Evolutionary conservation across 768 basidiomycete species (phyloP).

Genomic region (Mycena galericulata): DNA sequence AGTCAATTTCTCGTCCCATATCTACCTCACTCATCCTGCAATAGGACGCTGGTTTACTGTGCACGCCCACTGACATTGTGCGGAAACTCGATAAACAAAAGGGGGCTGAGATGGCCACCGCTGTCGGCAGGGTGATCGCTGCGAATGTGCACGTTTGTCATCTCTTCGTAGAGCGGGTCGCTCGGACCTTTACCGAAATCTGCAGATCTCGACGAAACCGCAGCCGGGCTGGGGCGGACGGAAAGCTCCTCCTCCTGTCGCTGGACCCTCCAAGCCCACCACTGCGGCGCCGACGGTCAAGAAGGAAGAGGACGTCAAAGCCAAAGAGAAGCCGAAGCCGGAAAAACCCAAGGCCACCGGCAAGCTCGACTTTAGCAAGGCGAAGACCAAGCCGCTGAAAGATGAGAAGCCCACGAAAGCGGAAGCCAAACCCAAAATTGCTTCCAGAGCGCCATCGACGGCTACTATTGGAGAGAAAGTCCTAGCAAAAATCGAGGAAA

Average conservation of each 20-base stretch:
- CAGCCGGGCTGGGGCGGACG: slow-evolving; percentile 28
- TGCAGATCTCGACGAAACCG: slow-evolving; percentile 14
- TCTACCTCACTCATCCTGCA: slow-evolving; percentile 2
- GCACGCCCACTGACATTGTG: slow-evolving; percentile 53
- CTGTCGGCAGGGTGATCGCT: slow-evolving; percentile 62
- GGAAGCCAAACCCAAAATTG: slow-evolving; percentile 34
- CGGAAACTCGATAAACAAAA: slow-evolving; percentile 55
- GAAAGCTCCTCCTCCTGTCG: slow-evolving; percentile 48
- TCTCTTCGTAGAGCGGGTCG: not conserved
- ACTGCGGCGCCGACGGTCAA: slow-evolving; percentile 31
- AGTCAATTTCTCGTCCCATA: slow-evolving; percentile 41
- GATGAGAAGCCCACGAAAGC: slow-evolving; percentile 31
- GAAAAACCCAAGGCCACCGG: slow-evolving; percentile 54
- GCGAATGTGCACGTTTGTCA: slow-evolving; percentile 58
- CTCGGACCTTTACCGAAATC: not conserved
- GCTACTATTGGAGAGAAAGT: slow-evolving; percentile 30
- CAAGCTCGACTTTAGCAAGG: slow-evolving; percentile 74
- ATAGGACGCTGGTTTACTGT: slow-evolving; percentile 61
- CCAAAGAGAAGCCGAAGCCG: slow-evolving; percentile 42
- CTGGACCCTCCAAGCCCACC: slow-evolving; percentile 57
- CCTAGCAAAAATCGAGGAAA: slow-evolving; percentile 34
- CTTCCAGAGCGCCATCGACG: slow-evolving; percentile 16
- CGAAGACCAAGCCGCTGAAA: slow-evolving; percentile 58
- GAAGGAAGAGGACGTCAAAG: slow-evolving; percentile 31
- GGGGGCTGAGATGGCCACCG: slow-evolving; percentile 52